A percentile compares a stretch with the other conserved stretches of the same genome.
phyloP scores from a whole-genome alignment of 2,329 filamentous ascomycete species.

The Fusarium illudens region DNA sequence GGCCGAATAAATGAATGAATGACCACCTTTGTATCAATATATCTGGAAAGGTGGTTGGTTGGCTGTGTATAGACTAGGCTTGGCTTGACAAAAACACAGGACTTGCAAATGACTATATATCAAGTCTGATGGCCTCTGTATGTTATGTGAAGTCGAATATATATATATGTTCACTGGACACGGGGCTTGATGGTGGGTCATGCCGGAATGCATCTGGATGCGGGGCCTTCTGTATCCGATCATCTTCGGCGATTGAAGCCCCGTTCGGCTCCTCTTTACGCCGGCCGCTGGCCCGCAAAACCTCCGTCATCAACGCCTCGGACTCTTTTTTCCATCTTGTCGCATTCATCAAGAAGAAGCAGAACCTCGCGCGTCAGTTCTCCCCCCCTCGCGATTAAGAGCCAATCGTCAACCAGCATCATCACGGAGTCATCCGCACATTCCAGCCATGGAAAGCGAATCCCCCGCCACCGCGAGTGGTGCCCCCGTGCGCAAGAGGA shows the following conservation, averaged over 20 bases:
- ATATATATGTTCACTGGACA: neutral
- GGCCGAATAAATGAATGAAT: conserved; percentile 12
- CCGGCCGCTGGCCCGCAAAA: conserved; percentile 10
- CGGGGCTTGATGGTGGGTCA: conserved; percentile 2
- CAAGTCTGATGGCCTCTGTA: neutral
- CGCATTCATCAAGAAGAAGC: neutral
- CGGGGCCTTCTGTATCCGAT: conserved; percentile 22
- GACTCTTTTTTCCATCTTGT: neutral
- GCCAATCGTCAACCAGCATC: neutral
- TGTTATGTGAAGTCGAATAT: neutral
- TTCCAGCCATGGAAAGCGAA: conserved; percentile 19
- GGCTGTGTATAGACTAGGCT: neutral
- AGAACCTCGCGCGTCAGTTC: neutral
- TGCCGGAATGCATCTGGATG: neutral
- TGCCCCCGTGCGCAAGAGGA: conserved; percentile 36
- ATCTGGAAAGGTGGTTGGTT: neutral
- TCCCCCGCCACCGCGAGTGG: conserved; percentile 19
- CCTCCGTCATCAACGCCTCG: neutral
- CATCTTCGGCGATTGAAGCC: conserved; percentile 21
- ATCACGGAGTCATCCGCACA: neutral
- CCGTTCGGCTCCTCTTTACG: conserved; percentile 26
- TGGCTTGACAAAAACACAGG: neutral
- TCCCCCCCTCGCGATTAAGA: neutral
- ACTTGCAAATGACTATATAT: neutral
- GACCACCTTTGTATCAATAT: neutral